Conservation (phyloP, 1,284 basidiomycete genomes). For the Takashimella tepidaria region DNA sequence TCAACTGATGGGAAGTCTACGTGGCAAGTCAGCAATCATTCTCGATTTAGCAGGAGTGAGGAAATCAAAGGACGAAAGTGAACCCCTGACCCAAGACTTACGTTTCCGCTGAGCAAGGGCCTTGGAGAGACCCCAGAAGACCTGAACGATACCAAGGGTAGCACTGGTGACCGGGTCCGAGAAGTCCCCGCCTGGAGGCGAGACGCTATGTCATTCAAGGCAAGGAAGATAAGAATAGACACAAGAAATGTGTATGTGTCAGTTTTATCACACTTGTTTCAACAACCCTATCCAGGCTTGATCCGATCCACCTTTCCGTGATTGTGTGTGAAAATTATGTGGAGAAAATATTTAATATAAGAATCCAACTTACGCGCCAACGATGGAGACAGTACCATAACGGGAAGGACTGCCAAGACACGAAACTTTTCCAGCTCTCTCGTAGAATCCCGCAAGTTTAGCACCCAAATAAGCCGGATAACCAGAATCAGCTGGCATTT, state of each 20-base stretch:
- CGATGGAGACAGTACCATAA: constrained; percentile 92
- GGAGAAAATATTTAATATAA: no score
- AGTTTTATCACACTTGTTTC: no score
- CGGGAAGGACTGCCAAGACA: constrained; percentile 86
- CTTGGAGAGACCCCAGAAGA: constrained; percentile 60
- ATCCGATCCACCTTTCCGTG: no score
- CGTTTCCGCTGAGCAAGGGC: constrained; percentile 76
- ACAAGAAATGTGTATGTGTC: no score
- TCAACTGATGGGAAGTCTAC: constrained; percentile 92
- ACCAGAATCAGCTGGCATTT: constrained; percentile 99
- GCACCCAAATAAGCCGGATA: constrained; percentile 97
- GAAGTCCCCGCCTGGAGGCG: constrained; percentile 98
- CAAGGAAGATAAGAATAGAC: no score
- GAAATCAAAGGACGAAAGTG: no score
- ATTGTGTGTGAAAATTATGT: no score
- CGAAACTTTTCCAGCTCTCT: constrained; percentile 94
- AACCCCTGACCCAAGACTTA: no score
- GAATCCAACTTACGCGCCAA: constrained; percentile 97
- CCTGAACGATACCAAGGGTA: constrained; percentile 97
- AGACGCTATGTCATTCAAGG: constrained; percentile 67
- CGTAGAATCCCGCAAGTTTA: constrained; percentile 97
- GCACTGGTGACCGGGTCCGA: constrained; percentile 97
- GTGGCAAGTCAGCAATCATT: constrained; percentile 8
- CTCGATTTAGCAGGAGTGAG: background rate
- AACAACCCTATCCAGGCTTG: no score